Percentiles rank a stretch among this genome's conserved stretches.
Conservation (phyloP, 1,284 basidiomycete species). For the Tilletiaria anomala region DNA sequence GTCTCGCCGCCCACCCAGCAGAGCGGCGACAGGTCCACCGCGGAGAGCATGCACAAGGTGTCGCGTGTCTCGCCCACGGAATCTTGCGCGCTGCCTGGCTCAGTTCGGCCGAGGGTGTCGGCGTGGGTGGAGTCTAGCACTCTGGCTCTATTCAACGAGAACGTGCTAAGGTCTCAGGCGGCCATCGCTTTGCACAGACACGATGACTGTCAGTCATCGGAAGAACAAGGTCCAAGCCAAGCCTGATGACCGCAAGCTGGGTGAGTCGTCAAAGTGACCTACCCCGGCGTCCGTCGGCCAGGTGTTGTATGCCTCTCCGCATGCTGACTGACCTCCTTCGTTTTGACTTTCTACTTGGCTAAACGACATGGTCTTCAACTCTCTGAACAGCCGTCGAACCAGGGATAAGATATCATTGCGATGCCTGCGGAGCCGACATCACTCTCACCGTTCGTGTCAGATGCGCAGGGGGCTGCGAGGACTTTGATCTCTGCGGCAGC, state of each 20-base stretch:
- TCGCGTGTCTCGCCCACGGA: no score
- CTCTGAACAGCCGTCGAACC: slow-evolving; percentile 25
- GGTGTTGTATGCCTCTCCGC: neutral
- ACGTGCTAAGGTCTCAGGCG: no score
- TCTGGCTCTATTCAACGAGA: no score
- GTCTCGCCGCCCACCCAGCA: no score
- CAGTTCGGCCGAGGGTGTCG: no score
- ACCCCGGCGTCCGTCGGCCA: no score
- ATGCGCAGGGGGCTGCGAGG: slow-evolving; percentile 37
- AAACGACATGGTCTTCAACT: neutral
- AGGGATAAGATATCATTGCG: slow-evolving; percentile 37
- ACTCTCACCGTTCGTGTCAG: slow-evolving; percentile 36
- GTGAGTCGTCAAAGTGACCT: slow-evolving; percentile 5
- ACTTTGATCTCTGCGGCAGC: slow-evolving; percentile 42
- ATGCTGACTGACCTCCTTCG: neutral
- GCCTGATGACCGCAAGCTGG: slow-evolving; percentile 22
- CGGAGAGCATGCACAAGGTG: no score
- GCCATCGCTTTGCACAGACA: no score
- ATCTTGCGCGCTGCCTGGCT: no score
- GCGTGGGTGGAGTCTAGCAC: no score
- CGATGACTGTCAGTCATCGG: slow-evolving; percentile 38
- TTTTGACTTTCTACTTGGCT: neutral
- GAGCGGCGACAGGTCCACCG: no score
- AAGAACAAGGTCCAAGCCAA: slow-evolving; percentile 33
- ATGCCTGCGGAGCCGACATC: slow-evolving; percentile 37